Evolutionary conservation across 495 filamentous ascomycete genomes (phyloP), one percentile per base, ranked within the genome.

Genomic region (Hypoxylon subgilvum): DNA sequence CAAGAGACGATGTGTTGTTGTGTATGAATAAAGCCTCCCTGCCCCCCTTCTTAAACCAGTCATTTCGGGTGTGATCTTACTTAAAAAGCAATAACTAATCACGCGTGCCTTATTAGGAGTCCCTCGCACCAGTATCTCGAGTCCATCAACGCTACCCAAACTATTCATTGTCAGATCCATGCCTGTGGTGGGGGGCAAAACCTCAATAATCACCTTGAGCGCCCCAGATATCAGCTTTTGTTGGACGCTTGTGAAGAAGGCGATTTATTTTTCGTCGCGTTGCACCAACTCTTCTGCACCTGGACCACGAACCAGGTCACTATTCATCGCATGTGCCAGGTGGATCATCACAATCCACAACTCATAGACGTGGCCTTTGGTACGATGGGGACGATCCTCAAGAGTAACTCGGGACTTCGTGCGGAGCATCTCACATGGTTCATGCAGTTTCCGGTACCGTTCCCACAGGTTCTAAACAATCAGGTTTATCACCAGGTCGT

Each of bases 211-310:
- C 39, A 31, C 2, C 54, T 83, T 4, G 82, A 84, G 47, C 62
- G 59, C 21, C 80, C 84, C n/a, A 74, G 88, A 39, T 65, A 85
- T 19, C 57, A 71, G 32, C 74, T 89, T 1, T 63, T 92, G 3
- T 52, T 40, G 3, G 72, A 85, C n/a, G 87, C 88, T 0, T 87
- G 82, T 59, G 6, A 42, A 2, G 38, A 69, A 0, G 68, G 77
- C 7, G 89, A 92, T 57, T 47, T 73, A 19, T 81, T 88, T 63
- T 92, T 87, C 63, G 38, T 91, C 42, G 75, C 75, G 8, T 65
- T 90, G 4, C 89, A 92, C 70, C 88, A 90, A 55, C 49, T 89
- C 1, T 90, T 83, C 65, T 88, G 84, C 65, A 61, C 81, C 10
- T 81, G 77, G 74, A 72, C 70, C 32, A 41, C 34, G 10, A 40